phyloP scores from a whole-genome alignment of 495 filamentous ascomycete genomes.

The Xylaria grammica region DNA sequence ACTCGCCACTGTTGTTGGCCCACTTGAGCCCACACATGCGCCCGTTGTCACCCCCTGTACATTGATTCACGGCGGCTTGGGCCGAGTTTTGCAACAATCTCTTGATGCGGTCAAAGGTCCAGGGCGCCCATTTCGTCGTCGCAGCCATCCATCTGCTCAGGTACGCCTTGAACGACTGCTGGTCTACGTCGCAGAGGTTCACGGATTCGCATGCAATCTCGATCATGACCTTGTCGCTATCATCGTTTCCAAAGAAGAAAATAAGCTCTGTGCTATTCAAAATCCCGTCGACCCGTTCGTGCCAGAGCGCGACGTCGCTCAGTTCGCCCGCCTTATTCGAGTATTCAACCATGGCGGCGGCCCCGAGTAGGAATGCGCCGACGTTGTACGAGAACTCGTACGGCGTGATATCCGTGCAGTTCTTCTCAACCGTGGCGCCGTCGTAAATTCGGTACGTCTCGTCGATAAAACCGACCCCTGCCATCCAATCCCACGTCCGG shows the following conservation, averaged over 20 bases:
- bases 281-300: constrained; percentile 55
- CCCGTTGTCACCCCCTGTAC: constrained; percentile 60
- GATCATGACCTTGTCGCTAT: constrained; percentile 56
- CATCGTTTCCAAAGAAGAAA: constrained; percentile 57
- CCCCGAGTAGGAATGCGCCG: constrained; percentile 68
- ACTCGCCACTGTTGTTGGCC: constrained; percentile 53
- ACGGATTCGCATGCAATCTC: constrained; percentile 76
- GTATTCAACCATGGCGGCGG: constrained; percentile 63
- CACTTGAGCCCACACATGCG: constrained; percentile 76
- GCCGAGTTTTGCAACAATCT: constrained; percentile 68
- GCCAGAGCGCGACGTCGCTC: constrained; percentile 57
- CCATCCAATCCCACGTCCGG: constrained; percentile 71
- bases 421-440: constrained; percentile 54
- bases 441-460: constrained; percentile 61
- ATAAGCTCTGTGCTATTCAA: constrained; percentile 55
- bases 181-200: constrained; percentile 66
- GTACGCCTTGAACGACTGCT: constrained; percentile 76
- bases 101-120: constrained; percentile 64
- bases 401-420: constrained; percentile 55
- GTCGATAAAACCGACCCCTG: constrained; percentile 55
- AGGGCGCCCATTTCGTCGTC: constrained; percentile 72
- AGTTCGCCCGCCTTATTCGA: constrained; percentile 45
- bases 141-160: constrained; percentile 76
- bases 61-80: constrained; percentile 67
- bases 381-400: constrained; percentile 76